Evolutionary conservation across 2,329 filamentous ascomycete species (phyloP).

Genomic region (Bipolaris cookei): DNA sequence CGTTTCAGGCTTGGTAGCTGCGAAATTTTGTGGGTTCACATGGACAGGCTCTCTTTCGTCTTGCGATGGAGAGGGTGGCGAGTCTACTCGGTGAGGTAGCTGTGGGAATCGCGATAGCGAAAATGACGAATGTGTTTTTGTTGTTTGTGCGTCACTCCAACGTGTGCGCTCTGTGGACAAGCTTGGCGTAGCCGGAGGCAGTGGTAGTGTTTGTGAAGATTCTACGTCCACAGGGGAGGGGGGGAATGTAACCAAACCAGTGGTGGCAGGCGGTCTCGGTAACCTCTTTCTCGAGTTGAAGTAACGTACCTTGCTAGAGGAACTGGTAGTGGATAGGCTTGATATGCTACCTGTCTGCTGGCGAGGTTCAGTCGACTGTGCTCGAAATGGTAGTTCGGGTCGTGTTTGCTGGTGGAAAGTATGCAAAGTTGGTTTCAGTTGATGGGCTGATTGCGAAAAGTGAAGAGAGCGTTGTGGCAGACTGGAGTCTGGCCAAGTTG

Average conservation of each 20-base stretch:
- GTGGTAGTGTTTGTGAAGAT: constrained; percentile 24
- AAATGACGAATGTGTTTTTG: constrained; percentile 31
- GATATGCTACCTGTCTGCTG: constrained; percentile 25
- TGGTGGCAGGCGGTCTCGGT: constrained; percentile 36
- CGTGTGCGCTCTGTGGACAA: constrained; percentile 31
- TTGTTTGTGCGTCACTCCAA: constrained; percentile 23
- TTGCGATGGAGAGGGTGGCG: constrained; percentile 28
- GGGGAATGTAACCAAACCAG: constrained; percentile 14
- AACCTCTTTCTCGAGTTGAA: constrained; percentile 47
- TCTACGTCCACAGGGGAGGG: constrained; percentile 27
- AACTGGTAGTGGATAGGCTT: constrained; percentile 19
- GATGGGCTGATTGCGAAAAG: constrained; percentile 40
- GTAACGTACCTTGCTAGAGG: constrained; percentile 33
- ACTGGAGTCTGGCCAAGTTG: constrained; percentile 18
- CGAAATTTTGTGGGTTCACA: constrained; percentile 33
- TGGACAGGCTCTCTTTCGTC: constrained; percentile 28
- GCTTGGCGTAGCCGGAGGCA: constrained; percentile 24
- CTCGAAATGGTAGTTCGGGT: constrained; percentile 30
- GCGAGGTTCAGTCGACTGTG: constrained; percentile 39
- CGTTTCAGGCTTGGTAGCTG: constrained; percentile 39
- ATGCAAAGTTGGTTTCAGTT: constrained; percentile 26
- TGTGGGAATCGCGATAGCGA: constrained; percentile 48
- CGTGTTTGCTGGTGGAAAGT: constrained; percentile 26
- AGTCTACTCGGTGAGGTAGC: constrained; percentile 34
- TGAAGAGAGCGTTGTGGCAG: constrained; percentile 32